Conservation (phyloP, 2,329 filamentous ascomycete species). For the Raffaelea arxii region DNA sequence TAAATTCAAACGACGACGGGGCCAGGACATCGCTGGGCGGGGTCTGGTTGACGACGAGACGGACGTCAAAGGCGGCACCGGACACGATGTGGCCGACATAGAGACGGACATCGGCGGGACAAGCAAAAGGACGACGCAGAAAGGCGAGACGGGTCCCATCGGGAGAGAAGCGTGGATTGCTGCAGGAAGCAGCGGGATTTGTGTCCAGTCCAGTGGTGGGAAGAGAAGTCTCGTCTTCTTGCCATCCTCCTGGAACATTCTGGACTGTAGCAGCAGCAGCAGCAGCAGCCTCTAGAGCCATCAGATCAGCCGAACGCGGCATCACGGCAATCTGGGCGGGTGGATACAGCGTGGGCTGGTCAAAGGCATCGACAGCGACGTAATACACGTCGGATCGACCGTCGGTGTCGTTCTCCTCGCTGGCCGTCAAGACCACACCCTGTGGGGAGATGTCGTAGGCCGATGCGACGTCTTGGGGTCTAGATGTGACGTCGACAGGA, state of each 20-base stretch:
- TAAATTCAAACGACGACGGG: constrained; percentile 28
- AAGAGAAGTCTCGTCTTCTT: too few species aligned
- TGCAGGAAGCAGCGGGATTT: background rate
- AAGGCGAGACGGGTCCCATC: constrained; percentile 27
- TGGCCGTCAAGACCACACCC: constrained; percentile 25
- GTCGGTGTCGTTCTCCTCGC: constrained; percentile 7
- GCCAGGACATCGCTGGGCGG: too few species aligned
- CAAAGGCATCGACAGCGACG: constrained; percentile 23
- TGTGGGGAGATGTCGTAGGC: constrained; percentile 20
- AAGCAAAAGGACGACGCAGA: constrained; percentile 16
- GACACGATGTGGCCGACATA: constrained; percentile 21
- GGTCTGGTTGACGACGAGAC: constrained; percentile 4
- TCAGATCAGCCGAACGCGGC: too few species aligned
- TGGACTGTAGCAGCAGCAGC: too few species aligned
- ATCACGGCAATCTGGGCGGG: constrained; percentile 16
- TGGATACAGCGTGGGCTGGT: constrained; percentile 3
- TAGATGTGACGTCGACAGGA: too few species aligned
- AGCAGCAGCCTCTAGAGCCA: too few species aligned
- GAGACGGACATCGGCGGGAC: constrained; percentile 18
- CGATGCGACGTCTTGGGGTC: constrained; percentile 12
- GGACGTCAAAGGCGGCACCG: constrained; percentile 18
- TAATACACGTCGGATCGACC: constrained; percentile 21
- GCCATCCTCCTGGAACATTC: too few species aligned
- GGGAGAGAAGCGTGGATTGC: constrained; percentile 25
- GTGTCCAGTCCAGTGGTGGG: too few species aligned